Evolutionary conservation across 2,329 filamentous ascomycete genomes (phyloP), one percentile per base, ranked within the genome.

Genomic region (Ilyonectria mors-panacis): DNA sequence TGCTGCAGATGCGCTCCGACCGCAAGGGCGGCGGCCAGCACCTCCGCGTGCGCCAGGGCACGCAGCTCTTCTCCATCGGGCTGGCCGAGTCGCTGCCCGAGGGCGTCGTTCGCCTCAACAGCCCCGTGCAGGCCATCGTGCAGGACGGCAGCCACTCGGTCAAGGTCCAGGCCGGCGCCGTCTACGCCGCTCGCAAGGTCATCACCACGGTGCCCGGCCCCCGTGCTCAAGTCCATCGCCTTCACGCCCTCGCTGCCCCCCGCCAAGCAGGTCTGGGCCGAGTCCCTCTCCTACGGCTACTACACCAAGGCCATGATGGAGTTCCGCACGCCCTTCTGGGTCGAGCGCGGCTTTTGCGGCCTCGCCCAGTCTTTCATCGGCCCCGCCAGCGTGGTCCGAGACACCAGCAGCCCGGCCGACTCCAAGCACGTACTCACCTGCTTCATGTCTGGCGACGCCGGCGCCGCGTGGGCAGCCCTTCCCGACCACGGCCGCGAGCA

Each of bases 1-100:
- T 89, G 3, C 65, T 86, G 64, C 78, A 83, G 50, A 86, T 89
- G 82, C 80, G 85, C 0, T 87, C 86, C 1, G 87, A 89, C 70
- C 73, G 79, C 23, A 84, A 86, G 63, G 71, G 82, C 47, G 88
- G 88, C 6, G 88, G 84, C 0, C 86, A 89, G 69, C 82, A 87
- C 70, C 78, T 89, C 8, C 81, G 87, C 1, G 73, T 86, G 19
- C 79, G 81, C 2, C 77, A 84, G 61, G 87, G 87, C 1, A 86
- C 82, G 1, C 83, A 86, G 67, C 69, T 75, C 0, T 78, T 87
- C 35, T 70, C 82, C 4, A 72, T 75, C 39, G 77, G 78, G 0
- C 70, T 87, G 0, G 81, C 83, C 0, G 54, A 63, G 1, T 71
- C 73, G 1, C 76, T 87, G 2, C 73, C 78, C 0, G 37, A 68